Evolutionary conservation across 371 early-diverging fungal genomes (phyloP), one percentile per base, ranked within the genome.

Genomic region (Chytridium lagenaria): DNA sequence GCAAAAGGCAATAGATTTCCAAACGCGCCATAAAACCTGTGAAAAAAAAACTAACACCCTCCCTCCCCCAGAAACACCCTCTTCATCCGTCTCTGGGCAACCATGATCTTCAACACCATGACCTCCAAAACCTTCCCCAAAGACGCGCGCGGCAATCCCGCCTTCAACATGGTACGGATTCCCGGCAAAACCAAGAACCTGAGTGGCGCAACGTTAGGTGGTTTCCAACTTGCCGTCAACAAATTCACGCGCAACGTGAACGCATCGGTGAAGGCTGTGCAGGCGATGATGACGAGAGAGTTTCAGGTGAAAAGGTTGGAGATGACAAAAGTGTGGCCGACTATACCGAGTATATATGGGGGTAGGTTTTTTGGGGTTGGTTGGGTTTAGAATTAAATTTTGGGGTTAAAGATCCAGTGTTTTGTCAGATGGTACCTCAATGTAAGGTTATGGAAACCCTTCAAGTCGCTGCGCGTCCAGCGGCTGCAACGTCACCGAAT

Each of bases 41-140:
- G n/a, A n/a, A n/a, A n/a, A n/a, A n/a, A n/a, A n/a, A n/a, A n/a
- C 44, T 44, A 44, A 44, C 44, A 44, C 44, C 44, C n/a, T n/a
- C n/a, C n/a, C n/a, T n/a, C n/a, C n/a, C n/a, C 5, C 10, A 73
- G 65, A 50, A 50, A 65, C 1, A 37, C 65, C 7, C 34, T 73
- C 1, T 76, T 76, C 59, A 67, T 76, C 67, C 61, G 76, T 0
- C 33, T 36, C 38, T 76, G 76, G 76, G 65, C 76, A 0, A 50
- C 7, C 30, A 75, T 67, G n/a, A 19, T 49, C 36, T 10, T 3
- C 19, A 36, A 44, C 7, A 49, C n/a, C 10, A 73, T 26, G 55
- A 5, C 5, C 23, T 10, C 12, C 55, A 3, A 28, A 61, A 37
- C 31, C 19, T 61, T 61, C 23, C 61, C 61, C 3, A 55, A 55